Base-by-base conservation (phyloP, 179 eudicot genomes). In the Spergularia azorica region DNA sequence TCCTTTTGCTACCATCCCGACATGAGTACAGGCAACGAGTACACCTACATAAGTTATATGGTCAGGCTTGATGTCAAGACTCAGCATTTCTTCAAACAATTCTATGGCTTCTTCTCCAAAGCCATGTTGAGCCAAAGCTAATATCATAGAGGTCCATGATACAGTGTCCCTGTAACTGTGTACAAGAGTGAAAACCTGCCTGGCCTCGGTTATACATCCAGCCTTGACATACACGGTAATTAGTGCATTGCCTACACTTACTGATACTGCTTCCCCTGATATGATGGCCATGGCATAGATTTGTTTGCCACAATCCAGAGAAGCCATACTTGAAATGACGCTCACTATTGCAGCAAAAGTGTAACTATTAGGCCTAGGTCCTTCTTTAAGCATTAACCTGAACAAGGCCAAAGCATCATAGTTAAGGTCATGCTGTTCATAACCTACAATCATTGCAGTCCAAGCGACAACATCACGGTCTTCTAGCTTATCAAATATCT, bases 391-490 rank as follows among this genome's bases (percentile, higher is more conserved):
- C 92, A 89, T 85, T 77, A 79, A 54, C 63, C 85, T 79, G 73
- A 87, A 89, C 60, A 87, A 75, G 4, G 66, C 54, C 12, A 87
- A 61, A 62, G 92, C 90, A 63, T 89, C 87, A 60, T 78, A 52
- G 72, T 83, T 79, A 26, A 80, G 75, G 38, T 88, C 88, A 38
- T 87, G 81, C 66, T 87, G 87, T 63, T 84, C 84, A 66, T 87
- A 87, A 26, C 92, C 92, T 57, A 84, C 90, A 54, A 89, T 85
- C 90, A 89, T 85, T 56, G 92, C 88, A 0, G 89, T 89, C 88
- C 90, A 89, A 43, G 87, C 75, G 59, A 89, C 77, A 60, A 89
- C 88, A 76, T 89, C 90, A 59, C 80, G 80, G 67, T 77, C 57
- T 63, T 76, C 76, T 77, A 89, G 59, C 4, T 84, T 77, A 78